Conservation (phyloP, 176 grass and related monocot species). For the Urochloa ruziziensis region DNA sequence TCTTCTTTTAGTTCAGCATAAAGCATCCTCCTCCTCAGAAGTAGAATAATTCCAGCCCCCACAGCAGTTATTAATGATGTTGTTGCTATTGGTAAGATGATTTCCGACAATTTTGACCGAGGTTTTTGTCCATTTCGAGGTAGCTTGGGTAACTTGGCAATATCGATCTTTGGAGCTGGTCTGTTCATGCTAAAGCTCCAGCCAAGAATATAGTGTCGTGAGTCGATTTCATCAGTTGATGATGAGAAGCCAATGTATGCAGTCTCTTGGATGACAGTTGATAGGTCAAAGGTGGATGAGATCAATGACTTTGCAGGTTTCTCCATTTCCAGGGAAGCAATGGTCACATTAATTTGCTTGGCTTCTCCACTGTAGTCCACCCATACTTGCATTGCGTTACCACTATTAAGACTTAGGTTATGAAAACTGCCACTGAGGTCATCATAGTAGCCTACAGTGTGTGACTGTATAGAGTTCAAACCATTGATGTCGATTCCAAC, state of each 20-base stretch:
- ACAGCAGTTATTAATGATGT: neutral
- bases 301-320: constrained; percentile 23
- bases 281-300: neutral
- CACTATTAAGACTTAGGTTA: constrained; percentile 12
- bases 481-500: constrained; percentile 17
- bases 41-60: neutral
- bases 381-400: constrained; percentile 8
- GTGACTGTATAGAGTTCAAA: neutral
- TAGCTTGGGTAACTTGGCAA: constrained; percentile 7
- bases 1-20: constrained; percentile 30
- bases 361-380: constrained; percentile 9
- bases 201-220: constrained; percentile 19
- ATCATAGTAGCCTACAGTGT: constrained; percentile 18
- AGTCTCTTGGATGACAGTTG: neutral
- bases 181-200: constrained; percentile 27
- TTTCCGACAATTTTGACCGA: neutral
- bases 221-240: neutral
- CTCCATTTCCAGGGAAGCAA: neutral
- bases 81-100: constrained; percentile 14
- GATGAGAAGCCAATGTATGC: constrained; percentile 30
- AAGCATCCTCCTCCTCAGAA: neutral
- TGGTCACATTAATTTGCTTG: neutral
- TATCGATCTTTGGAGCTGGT: constrained; percentile 3
- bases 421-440: neutral
- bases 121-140: neutral